Conservation (phyloP, 768 basidiomycete genomes). For the Lentinula lateritia region DNA sequence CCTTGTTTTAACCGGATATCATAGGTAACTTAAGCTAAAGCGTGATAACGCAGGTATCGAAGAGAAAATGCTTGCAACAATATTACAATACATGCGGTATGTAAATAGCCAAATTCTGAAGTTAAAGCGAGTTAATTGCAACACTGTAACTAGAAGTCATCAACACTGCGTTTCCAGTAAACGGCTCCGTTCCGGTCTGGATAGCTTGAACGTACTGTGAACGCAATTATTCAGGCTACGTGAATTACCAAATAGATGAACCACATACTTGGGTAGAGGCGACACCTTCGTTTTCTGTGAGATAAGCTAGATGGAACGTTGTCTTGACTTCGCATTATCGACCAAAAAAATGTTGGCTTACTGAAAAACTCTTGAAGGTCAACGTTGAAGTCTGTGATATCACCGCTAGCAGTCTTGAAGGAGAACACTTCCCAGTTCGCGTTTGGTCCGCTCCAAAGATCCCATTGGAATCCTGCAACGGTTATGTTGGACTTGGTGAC, state of each 20-base stretch:
- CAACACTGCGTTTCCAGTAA: constrained; percentile 43
- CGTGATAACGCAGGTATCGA: not conserved
- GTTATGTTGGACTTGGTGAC: constrained; percentile 33
- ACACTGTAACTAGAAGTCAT: constrained; percentile 37
- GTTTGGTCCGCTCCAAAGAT: constrained; percentile 51
- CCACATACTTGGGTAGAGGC: constrained; percentile 34
- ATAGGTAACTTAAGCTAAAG: too few species aligned
- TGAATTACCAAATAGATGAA: not conserved
- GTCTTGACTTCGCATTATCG: not conserved
- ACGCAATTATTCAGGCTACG: not conserved
- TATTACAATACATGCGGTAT: too few species aligned
- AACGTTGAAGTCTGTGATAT: constrained; percentile 45
- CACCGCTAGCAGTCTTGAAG: constrained; percentile 42
- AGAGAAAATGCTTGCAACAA: not conserved
- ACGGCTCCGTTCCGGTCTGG: constrained; percentile 52
- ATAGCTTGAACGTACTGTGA: constrained; percentile 46
- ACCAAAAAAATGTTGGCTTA: constrained; percentile 18
- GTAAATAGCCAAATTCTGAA: not conserved
- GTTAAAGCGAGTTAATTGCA: constrained; percentile 16
- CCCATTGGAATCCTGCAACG: constrained; percentile 48
- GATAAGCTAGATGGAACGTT: constrained; percentile 29
- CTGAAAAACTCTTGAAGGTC: constrained; percentile 54
- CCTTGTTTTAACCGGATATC: too few species aligned
- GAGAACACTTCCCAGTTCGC: constrained; percentile 51
- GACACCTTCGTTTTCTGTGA: constrained; percentile 42